Percentiles rank a stretch among this genome's conserved stretches.
phyloP scores from a whole-genome alignment of 768 basidiomycete species.

The Pleurotus eryngii region DNA sequence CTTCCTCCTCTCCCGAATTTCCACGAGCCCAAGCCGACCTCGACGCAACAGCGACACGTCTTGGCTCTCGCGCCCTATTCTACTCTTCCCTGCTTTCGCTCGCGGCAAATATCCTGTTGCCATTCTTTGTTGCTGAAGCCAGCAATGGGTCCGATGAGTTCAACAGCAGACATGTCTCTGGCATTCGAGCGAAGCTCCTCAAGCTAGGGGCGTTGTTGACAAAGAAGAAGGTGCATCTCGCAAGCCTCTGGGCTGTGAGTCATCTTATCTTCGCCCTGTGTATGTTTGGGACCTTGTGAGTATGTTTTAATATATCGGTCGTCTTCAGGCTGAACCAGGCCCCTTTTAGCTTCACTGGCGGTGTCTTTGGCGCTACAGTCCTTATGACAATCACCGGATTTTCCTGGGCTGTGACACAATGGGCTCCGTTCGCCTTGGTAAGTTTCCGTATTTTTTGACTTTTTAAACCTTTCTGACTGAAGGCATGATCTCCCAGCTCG shows the following conservation, averaged over 20 bases:
- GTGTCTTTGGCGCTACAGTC: slow-evolving; percentile 66
- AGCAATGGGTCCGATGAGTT: slow-evolving; percentile 1
- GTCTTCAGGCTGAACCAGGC: no score
- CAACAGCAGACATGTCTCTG: slow-evolving; percentile 9
- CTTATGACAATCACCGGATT: slow-evolving; percentile 81
- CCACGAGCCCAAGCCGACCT: slow-evolving; percentile 27
- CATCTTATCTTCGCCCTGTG: slow-evolving; percentile 71
- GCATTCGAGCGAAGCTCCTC: neutral
- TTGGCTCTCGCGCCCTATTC: slow-evolving; percentile 83
- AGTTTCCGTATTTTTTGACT: slow-evolving; percentile 17
- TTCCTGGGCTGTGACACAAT: slow-evolving; percentile 90
- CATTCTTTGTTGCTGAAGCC: slow-evolving; percentile 52
- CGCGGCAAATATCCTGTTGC: slow-evolving; percentile 63
- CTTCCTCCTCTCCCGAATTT: slow-evolving; percentile 17
- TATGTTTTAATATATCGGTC: slow-evolving; percentile 9
- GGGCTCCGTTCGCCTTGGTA: slow-evolving; percentile 91
- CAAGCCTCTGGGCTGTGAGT: slow-evolving; percentile 74
- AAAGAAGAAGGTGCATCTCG: slow-evolving; percentile 55
- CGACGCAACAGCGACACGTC: slow-evolving; percentile 71
- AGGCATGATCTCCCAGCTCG: slow-evolving; percentile 46
- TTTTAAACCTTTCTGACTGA: neutral
- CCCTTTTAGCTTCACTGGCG: slow-evolving; percentile 59
- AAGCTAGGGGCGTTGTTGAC: slow-evolving; percentile 26
- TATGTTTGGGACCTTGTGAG: slow-evolving; percentile 85
- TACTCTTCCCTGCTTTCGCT: slow-evolving; percentile 72